phyloP scores from a whole-genome alignment of 352 stramenopile genomes.

The Globisporangium lucens region DNA sequence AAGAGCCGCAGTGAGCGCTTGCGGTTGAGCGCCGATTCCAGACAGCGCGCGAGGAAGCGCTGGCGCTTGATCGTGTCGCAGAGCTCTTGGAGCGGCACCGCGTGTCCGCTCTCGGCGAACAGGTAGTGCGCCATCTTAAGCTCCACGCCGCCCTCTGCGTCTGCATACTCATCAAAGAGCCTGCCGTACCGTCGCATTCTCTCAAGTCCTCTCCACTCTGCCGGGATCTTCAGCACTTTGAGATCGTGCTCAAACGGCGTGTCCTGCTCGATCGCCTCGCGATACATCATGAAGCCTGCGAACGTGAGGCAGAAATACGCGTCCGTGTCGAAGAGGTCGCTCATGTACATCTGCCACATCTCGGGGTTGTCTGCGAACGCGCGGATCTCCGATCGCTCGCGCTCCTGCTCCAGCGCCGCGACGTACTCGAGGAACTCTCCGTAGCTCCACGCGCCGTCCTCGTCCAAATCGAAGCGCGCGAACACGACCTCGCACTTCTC shows the following conservation, averaged over 20 bases:
- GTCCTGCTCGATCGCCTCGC: conserved; percentile 44
- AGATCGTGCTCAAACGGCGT: conserved; percentile 42
- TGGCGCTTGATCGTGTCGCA: conserved; percentile 35
- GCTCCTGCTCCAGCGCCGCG: conserved; percentile 27
- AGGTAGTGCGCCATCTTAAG: conserved; percentile 47
- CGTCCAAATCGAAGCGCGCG: conserved; percentile 49
- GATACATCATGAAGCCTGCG: conserved; percentile 52
- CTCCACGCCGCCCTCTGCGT: conserved; percentile 28
- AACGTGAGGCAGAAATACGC: conserved; percentile 42
- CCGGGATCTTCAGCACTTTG: conserved; percentile 30
- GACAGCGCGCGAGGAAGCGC: conserved; percentile 36
- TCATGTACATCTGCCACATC: conserved; percentile 69
- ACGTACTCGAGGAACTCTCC: conserved; percentile 65
- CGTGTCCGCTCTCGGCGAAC: conserved; percentile 38
- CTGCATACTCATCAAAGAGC: conserved; percentile 52
- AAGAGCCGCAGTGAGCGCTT: conserved; percentile 65
- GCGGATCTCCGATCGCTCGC: conserved; percentile 24
- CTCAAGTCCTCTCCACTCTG: conserved; percentile 37
- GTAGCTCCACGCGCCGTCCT: conserved; percentile 51
- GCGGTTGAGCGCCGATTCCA: conserved; percentile 33
- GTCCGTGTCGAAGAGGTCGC: conserved; percentile 45
- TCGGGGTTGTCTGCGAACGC: conserved; percentile 35
- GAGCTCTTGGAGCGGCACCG: conserved; percentile 33
- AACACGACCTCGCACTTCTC: conserved; percentile 54
- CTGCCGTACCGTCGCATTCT: conserved; percentile 20